Conservation (phyloP, 345 rosid species). For the Citrus hindsii region DNA sequence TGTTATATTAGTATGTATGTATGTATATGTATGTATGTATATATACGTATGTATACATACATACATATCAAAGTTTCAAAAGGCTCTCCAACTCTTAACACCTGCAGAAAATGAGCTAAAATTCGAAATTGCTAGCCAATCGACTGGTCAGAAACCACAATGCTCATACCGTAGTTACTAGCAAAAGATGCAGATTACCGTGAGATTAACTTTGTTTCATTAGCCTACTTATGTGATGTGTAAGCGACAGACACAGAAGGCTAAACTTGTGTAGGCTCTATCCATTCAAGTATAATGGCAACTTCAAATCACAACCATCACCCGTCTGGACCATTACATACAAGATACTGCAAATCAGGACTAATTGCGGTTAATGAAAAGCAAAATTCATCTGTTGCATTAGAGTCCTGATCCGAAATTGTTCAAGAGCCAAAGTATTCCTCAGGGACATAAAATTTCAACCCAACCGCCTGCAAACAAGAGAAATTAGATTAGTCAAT, state of each 20-base stretch:
- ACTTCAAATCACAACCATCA: neutral
- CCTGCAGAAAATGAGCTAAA: neutral
- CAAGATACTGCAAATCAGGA: neutral
- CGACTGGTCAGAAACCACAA: neutral
- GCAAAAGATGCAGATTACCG: neutral
- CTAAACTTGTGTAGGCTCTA: neutral
- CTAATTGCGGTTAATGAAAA: neutral
- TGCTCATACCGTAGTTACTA: neutral
- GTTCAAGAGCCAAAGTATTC: conserved; percentile 51
- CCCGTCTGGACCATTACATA: neutral
- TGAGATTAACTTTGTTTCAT: neutral
- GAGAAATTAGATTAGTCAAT: neutral
- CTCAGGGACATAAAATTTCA: conserved; percentile 74
- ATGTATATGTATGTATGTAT: too few species aligned
- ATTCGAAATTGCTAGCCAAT: neutral
- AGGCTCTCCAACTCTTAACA: too few species aligned
- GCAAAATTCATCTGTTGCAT: neutral
- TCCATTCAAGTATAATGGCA: neutral
- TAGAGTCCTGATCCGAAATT: neutral
- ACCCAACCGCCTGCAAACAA: conserved; percentile 61
- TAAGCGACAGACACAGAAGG: neutral
- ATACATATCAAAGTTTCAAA: too few species aligned
- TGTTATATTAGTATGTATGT: too few species aligned
- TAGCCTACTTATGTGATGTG: neutral
- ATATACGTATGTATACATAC: too few species aligned